These are phyloP conservation scores for Pulicaria dysenterica DNA, from an alignment of 129 eudicot genomes.

Conservation along the genomic window DNA sequence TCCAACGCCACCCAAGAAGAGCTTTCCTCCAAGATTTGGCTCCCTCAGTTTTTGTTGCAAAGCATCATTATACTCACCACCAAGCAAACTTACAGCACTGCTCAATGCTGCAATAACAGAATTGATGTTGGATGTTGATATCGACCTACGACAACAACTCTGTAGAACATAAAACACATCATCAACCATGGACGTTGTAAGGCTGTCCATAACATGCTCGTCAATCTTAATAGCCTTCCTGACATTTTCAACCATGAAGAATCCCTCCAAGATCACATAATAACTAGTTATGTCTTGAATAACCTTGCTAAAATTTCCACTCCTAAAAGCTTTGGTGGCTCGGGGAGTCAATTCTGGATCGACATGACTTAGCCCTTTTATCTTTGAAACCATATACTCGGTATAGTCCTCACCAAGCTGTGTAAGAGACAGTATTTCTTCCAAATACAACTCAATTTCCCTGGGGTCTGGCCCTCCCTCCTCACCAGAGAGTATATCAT, in stretches of 20 bases:
- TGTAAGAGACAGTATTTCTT: constrained; percentile 74
- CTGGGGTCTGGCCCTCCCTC: constrained; percentile 93
- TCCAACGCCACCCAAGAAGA: constrained; percentile 83
- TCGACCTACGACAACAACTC: constrained; percentile 85
- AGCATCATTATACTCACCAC: constrained; percentile 84
- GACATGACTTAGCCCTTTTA: constrained; percentile 61
- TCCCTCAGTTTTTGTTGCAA: constrained; percentile 88
- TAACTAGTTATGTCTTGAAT: constrained; percentile 81
- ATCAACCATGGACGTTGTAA: constrained; percentile 94
- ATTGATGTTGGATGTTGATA: constrained; percentile 75
- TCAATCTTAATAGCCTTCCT: constrained; percentile 93
- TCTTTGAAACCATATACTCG: constrained; percentile 81
- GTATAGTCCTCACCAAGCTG: constrained; percentile 93
- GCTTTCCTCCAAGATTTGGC: constrained; percentile 80
- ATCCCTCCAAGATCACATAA: constrained; percentile 85
- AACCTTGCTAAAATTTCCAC: constrained; percentile 84
- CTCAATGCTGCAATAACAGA: constrained; percentile 78
- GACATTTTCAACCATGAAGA: constrained; percentile 94
- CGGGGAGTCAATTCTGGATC: constrained; percentile 81
- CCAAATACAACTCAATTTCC: constrained; percentile 75
- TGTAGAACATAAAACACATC: constrained; percentile 89
- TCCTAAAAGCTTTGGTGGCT: constrained; percentile 83
- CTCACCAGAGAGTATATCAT: constrained; percentile 57
- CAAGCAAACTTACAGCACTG: constrained; percentile 74
- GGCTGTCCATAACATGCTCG: constrained; percentile 74